Percentiles rank a stretch among this genome's conserved stretches.
Evolutionary conservation across 1,284 basidiomycete species (phyloP).

Genomic region (Irpex rosettiformis): DNA sequence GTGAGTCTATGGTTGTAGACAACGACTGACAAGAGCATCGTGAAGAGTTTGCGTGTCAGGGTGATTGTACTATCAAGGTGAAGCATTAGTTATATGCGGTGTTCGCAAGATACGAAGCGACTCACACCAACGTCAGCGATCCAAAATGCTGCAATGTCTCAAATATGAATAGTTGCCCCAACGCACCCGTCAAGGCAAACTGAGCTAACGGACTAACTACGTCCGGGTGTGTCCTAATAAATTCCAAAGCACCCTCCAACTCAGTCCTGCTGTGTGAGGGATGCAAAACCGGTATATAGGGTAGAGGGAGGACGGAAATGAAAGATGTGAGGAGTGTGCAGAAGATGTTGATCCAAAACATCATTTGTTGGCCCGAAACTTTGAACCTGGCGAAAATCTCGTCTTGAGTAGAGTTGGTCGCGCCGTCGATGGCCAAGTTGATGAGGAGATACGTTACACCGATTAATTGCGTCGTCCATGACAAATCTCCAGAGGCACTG

Average conservation of each 20-base stretch:
- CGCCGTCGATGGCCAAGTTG: conserved; percentile 91
- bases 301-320: conserved; percentile 67
- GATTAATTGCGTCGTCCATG: conserved; percentile 52
- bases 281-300: conserved; percentile 75
- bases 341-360: conserved; percentile 95
- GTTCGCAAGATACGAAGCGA: conserved; percentile 20
- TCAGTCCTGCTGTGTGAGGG: conserved; percentile 61
- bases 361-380: conserved; percentile 96
- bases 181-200: conserved; percentile 88
- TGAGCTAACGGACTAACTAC: conserved; percentile 77
- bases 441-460: conserved; percentile 74
- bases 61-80: conserved; percentile 72
- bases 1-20: conserved; percentile 90
- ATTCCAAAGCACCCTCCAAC: conserved; percentile 66
- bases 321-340: conserved; percentile 67
- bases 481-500: conserved; percentile 25
- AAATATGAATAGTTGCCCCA: conserved; percentile 98
- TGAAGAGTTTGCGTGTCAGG: conserved; percentile 96
- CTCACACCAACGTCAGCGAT: conserved; percentile 87
- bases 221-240: conserved; percentile 78
- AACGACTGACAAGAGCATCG: conserved; percentile 94
- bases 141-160: conserved; percentile 97
- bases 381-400: conserved; percentile 84
- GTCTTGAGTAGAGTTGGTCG: conserved; percentile 97
- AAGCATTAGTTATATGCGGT: neutral